Evolutionary conservation across 2,329 filamentous ascomycete genomes (phyloP).

Genomic region (Fusarium sp.): DNA sequence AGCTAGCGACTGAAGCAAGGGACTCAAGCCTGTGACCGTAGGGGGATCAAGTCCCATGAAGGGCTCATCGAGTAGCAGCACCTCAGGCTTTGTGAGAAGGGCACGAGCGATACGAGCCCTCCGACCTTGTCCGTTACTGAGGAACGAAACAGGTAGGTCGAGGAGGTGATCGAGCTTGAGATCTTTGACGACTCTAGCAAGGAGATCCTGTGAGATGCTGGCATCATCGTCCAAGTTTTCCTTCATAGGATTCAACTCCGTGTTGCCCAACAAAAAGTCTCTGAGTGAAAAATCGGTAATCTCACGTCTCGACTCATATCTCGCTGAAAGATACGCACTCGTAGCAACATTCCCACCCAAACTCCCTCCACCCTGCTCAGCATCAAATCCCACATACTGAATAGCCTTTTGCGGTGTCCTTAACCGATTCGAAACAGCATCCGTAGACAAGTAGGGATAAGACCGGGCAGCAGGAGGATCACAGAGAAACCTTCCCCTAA

Average conservation of each 20-base stretch:
- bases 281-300: conserved; percentile 86
- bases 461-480: conserved; percentile 80
- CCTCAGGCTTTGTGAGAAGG: conserved; percentile 80
- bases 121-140: conserved; percentile 94
- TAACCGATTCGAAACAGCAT: conserved; percentile 66
- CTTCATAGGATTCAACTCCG: conserved; percentile 79
- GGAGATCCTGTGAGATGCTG: conserved; percentile 60
- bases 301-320: conserved; percentile 90
- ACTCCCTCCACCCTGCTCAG: conserved; percentile 68
- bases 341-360: conserved; percentile 67
- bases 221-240: conserved; percentile 53
- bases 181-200: conserved; percentile 75
- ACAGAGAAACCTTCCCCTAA: conserved; percentile 81
- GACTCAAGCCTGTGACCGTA: conserved; percentile 78
- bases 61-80: conserved; percentile 90
- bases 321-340: conserved; percentile 87
- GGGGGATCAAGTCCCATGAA: conserved; percentile 96
- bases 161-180: conserved; percentile 77
- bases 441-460: conserved; percentile 80
- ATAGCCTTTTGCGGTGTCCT: conserved; percentile 76
- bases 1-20: conserved; percentile 76
- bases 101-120: conserved; percentile 90
- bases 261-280: conserved; percentile 86
- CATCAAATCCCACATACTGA: conserved; percentile 91
- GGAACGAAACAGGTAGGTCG: conserved; percentile 84